Percentiles rank a stretch among this genome's conserved stretches.
phyloP scores from a whole-genome alignment of 2,329 filamentous ascomycete species.

The Hypoxylon sp. region DNA sequence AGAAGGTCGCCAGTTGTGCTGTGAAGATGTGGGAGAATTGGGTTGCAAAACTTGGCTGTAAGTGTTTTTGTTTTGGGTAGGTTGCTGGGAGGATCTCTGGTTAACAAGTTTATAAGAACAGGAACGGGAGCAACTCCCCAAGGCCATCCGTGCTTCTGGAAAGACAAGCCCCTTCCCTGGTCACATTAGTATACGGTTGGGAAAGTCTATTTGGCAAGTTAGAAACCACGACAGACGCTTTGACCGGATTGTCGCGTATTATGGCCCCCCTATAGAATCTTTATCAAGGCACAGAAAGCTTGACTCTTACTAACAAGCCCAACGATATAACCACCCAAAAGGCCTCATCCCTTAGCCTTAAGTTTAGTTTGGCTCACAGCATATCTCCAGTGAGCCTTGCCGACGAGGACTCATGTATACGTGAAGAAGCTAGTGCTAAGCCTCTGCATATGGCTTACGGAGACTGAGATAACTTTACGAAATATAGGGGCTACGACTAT shows the following conservation, averaged over 20 bases:
- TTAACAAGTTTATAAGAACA: background rate
- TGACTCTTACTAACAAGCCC: no score
- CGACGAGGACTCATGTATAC: background rate
- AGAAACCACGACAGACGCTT: no score
- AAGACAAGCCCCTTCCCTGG: background rate
- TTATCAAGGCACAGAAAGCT: no score
- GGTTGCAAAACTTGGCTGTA: background rate
- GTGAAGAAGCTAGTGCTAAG: background rate
- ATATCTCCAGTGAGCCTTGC: background rate
- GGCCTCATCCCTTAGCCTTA: background rate
- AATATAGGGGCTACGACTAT: background rate
- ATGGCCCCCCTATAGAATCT: no score
- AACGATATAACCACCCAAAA: no score
- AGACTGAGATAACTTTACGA: background rate
- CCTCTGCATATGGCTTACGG: background rate
- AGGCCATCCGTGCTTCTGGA: background rate
- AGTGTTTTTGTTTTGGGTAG: background rate
- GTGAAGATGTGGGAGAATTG: background rate
- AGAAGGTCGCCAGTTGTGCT: background rate
- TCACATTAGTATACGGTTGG: no score
- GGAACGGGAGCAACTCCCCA: background rate
- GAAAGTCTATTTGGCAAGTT: no score
- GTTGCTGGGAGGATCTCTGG: background rate
- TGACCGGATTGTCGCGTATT: no score
- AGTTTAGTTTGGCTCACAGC: background rate